A percentile compares a stretch with the other conserved stretches of the same genome.
Evolutionary conservation across 75 land plant genomes (phyloP).

Genomic region (Selaginella tamariscina): DNA sequence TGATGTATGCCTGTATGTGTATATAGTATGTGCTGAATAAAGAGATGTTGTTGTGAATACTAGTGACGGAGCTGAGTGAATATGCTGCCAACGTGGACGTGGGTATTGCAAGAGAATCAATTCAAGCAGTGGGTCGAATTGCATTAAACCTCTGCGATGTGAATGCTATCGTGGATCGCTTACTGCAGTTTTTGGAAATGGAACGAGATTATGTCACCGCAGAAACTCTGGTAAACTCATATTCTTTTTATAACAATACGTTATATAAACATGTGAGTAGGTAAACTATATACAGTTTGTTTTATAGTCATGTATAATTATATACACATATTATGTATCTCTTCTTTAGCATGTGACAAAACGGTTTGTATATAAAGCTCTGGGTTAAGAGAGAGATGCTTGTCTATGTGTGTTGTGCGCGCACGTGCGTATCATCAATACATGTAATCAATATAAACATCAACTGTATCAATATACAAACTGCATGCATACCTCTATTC

Average conservation of each 20-base stretch:
- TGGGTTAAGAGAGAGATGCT: no score
- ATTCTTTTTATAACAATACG: background rate
- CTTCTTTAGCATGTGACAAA: no score
- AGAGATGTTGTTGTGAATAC: constrained; percentile 7
- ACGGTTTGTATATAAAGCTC: no score
- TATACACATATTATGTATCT: no score
- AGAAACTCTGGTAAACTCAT: constrained; percentile 70
- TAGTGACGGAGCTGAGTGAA: constrained; percentile 97
- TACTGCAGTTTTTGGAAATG: constrained; percentile 98
- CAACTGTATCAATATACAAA: no score
- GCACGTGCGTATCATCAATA: no score
- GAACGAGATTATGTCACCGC: constrained; percentile 99
- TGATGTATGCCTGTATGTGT: background rate
- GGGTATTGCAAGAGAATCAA: constrained; percentile 91
- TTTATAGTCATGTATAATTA: no score
- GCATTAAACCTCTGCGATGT: constrained; percentile 98
- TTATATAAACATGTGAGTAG: no score
- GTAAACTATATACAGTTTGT: no score
- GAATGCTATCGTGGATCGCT: constrained; percentile 95
- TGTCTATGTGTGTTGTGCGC: no score
- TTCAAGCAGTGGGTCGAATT: constrained; percentile 95
- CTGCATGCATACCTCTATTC: no score
- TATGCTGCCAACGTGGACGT: constrained; percentile 97
- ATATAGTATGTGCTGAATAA: background rate
- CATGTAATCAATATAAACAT: no score